Evolutionary conservation across 2,329 filamentous ascomycete species (phyloP), one percentile per base, ranked within the genome.

Genomic region (Ceratocystis alfenasii): DNA sequence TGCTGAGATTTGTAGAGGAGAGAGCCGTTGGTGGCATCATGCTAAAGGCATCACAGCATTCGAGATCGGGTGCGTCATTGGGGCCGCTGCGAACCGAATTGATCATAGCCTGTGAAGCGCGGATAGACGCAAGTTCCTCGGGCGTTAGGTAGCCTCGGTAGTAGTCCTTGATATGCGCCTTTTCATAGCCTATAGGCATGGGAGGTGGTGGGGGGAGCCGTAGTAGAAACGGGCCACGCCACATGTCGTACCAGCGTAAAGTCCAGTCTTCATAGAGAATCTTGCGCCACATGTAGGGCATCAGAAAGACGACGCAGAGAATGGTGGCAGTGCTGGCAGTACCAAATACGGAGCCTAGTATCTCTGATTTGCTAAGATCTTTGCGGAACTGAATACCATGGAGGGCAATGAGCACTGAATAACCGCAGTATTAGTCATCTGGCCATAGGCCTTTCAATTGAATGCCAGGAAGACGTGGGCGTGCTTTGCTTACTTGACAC

Each of bases 341-440:
- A 60, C 83, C 74, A 48, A 80, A 76, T 59, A 77, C 64, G n/a
- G 72, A 70, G 60, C 75, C 36, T 0, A 73, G 68, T 15, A 69
- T n/a, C 22, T 65, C 5, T 63, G 68, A 65, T 0, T 20, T 62
- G 33, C 72, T 71, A 0, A 74, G 59, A 2, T 73, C 68, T 3
- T 70, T 59, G 0, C 68, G 65, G 10, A 67, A 62, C 46, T 72
- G 70, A 1, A 76, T 70, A 0, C 75, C 75, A 62, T 76, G 76
- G 75, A 75, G 77, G 0, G 81, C 80, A 59, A 86, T 79, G 62
- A 85, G 82, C 69, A 87, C 74, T 75, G 36, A 2, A 0, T n/a
- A 22, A 33, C 8, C 64, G 70, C 36, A 71, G 70, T 28, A 22
- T 63, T 36, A 36, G n/a, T 53, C 28, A 62, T n/a, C 15, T 36